A percentile compares a stretch with the other conserved stretches of the same genome.
Conservation (phyloP, 495 filamentous ascomycete species). For the Pyronema omphalodes region DNA sequence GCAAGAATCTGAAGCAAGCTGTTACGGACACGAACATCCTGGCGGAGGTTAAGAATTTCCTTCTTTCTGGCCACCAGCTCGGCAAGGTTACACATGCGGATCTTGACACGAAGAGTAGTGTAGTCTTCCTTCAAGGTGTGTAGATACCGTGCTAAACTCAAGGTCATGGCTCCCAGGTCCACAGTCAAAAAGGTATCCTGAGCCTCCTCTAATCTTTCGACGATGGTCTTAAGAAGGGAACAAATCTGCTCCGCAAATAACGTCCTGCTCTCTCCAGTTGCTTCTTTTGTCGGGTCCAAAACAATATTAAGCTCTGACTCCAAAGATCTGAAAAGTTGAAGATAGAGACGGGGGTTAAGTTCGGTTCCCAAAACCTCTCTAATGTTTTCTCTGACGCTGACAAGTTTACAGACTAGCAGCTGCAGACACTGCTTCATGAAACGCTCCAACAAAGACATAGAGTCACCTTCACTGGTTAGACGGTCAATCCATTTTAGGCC, state of each 20-base stretch:
- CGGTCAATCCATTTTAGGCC: conserved; percentile 46
- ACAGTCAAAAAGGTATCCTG: conserved; percentile 40
- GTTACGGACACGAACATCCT: conserved; percentile 46
- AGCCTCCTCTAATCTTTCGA: conserved; percentile 40
- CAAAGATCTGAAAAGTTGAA: conserved; percentile 40
- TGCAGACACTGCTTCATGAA: conserved; percentile 44
- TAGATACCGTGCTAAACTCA: conserved; percentile 43
- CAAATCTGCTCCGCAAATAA: conserved; percentile 48
- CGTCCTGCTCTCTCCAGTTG: conserved; percentile 32
- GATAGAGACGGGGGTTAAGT: conserved; percentile 38
- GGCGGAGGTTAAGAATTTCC: conserved; percentile 44
- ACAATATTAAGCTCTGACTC: conserved; percentile 39
- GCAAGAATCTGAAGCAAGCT: conserved; percentile 45
- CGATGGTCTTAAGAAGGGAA: conserved; percentile 39
- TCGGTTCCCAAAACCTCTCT: conserved; percentile 43
- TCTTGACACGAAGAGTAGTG: conserved; percentile 40
- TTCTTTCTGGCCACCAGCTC: conserved; percentile 46
- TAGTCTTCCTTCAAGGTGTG: conserved; percentile 32
- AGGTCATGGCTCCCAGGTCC: conserved; percentile 38
- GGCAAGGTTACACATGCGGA: conserved; percentile 45
- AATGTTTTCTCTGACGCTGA: conserved; percentile 43
- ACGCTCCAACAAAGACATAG: conserved; percentile 37
- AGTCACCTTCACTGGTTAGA: conserved; percentile 37
- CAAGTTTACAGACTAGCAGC: conserved; percentile 41
- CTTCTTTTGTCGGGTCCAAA: conserved; percentile 27